Base-by-base conservation (phyloP, 176 grass and related monocot genomes). In the Metroxylon sagu region DNA sequence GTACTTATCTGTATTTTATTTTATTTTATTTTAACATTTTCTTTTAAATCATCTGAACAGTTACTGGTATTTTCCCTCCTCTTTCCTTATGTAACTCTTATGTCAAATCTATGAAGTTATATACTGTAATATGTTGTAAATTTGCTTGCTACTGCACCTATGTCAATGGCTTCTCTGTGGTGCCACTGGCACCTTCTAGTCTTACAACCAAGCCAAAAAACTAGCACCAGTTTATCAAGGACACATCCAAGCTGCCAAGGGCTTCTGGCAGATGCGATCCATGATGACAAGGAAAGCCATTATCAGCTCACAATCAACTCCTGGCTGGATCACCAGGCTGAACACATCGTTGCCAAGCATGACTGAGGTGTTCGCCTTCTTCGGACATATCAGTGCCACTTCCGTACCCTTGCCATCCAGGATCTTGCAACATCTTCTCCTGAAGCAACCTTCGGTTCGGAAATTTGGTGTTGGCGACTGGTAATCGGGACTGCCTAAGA, bases 261-360 rank as follows among this genome's bases (percentile, higher is more conserved):
- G 66, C 48, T 3, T 80, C 56, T 26, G 80, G 27, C 83, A 88
- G n/a, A 88, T 92, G 54, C 93, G 69, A 55, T 98, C 93, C 87
- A 98, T 88, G 60, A 92, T 70, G 4, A 92, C 78, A 3, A 98
- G 65, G 23, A 98, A 66, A 0, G 93, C 87, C 93, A 98, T 92
- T 71, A 92, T 26, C 8, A 79, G 80, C 3, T 76, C 54, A 25
- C 31, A 75, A 6, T 98, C 87, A 5, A 80, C 67, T 31, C 66
- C 76, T 2, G 84, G 81, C 26, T 71, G 73, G 57, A 98, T 67
- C 16, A 76, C 59, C 29, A 98, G 78, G 81, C 67, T 98, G 85
- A 97, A 98, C 56, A 98, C 87, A 50, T 98, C 93, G 59, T 91
- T 67, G 0, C 76, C 76, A 59, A 98, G 82, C 14, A 75, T 39